Evolutionary conservation across 768 basidiomycete species (phyloP), one percentile per base, ranked within the genome.

Genomic region (Suillus lakei): DNA sequence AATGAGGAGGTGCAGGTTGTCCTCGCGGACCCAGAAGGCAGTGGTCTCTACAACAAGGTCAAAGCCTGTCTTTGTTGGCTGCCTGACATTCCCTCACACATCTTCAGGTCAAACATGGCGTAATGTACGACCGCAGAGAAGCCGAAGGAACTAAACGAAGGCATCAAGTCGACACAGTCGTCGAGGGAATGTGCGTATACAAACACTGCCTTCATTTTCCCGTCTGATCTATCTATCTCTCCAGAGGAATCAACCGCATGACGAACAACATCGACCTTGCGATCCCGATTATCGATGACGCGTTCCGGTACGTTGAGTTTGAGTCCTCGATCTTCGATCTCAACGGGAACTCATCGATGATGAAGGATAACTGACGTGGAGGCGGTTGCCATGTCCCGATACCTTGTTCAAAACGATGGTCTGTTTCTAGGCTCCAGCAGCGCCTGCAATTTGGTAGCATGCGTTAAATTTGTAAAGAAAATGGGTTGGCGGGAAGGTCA

Each of bases 361-460:
- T 21, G 30, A 28, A 96, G 96, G 64, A 88, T 98, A 74, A 91
- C 92, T 2, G 98, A 99, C 69, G 89, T 85, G 2, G 97, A 99
- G 78, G 97, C 97, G 0, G 94, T 99, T 55, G 88, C 92, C 9
- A 99, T 99, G 97, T 92, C 96, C 1, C 89, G 96, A 12, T 95
- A 95, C 74, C 85, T 99, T 23, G 95, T 98, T 5, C 82, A 90
- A 59, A 82, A 93, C 63, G 97, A 99, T 69, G 98, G 98, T 0
- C 81, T 99, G 32, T 99, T 96, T 79, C 82, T 99, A 34, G 98
- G 98, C 16, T 98, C 96, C 0, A 97, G 95, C 66, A 96, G 94
- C 71, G 97, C 98, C 0, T 96, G 95, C 74, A 99, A 99, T 73
- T 83, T 99, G 44, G 87, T 98, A n/a, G 93, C 97, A 2, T 95